Base-by-base conservation (phyloP, 1,284 basidiomycete species). In the Polyporus tsugae region DNA sequence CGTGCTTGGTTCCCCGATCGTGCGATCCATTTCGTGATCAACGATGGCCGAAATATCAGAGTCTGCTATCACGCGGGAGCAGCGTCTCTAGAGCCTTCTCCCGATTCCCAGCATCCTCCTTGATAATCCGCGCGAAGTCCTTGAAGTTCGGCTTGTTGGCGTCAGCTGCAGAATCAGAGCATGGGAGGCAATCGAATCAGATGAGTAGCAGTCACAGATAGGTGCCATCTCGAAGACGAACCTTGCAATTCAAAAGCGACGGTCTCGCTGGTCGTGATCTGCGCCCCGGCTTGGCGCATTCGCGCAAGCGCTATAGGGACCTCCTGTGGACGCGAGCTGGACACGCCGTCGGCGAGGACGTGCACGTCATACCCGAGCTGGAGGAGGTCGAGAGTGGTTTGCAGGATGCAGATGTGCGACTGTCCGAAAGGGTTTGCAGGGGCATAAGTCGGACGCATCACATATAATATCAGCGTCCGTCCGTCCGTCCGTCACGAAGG, bases 401-500 rank as follows among this genome's bases (percentile, higher is more conserved):
- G 95, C 4, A 95, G 85, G 10, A 98, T 89, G 76, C 96, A 98
- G 68, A 98, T 90, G 75, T 98, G 96, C 2, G 92, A 87, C 92
- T 94, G 76, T 41, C 15, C 17, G n/a, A 6, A 36, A 1, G 19
- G 1, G 35, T 36, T 38, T 15, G 29, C 17, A 33, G 29, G 13
- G 3, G 53, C 29, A 19, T 0, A 19, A 7, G 57, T 58, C 19
- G 36, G 57, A 38, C n/a, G n/a, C 22, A 42, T 41, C 9, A 35
- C n/a, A 58, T 58, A 19, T 36, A 13, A 15, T 6, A 38, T 58
- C 22, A 60, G 58, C 15, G 39, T 60, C 11, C 29, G 58, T 59
- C 19, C 29, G 58, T 59, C 19, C 15, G 7, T 25, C 1, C 6
- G 38, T 41, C 22, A 57, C 22, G 67, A 67, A 53, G 60, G 70